Base-by-base conservation (phyloP, 495 filamentous ascomycete species). In the Bathelium albidoporum region DNA sequence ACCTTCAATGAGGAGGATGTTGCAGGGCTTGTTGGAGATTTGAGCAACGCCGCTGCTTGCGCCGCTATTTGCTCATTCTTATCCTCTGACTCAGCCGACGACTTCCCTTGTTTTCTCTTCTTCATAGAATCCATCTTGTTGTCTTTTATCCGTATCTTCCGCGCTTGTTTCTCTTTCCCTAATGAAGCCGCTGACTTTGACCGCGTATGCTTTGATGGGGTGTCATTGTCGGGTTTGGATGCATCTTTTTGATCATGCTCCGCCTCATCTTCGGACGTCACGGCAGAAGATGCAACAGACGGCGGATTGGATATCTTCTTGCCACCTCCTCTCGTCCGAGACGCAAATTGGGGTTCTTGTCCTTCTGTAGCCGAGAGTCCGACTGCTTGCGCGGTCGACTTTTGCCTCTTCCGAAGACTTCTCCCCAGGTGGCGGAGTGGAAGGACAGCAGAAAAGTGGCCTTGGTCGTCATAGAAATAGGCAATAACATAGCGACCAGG, bases 1-100 rank as follows among this genome's bases (percentile, higher is more conserved):
- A 95, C 73, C 58, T 72, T 62, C 75, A 76, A 60, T 82, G 79
- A 63, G 14, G 86, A 83, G 31, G 88, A 81, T n/a, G 83, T 81
- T 58, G 89, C 85, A 2, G 92, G 95, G 26, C 73, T 73, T 12
- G 91, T 94, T 1, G 94, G 94, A 29, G 95, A 97, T 74, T 98
- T 98, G 43, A 92, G 78, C 29, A 75, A 76, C 32, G 75, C 75
- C 20, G 74, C 74, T 32, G 78, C 78, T 34, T 87, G 69, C 58
- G 62, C 68, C 60, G 65, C 73, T 67, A 71, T 62, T 58, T 71
- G 65, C 10, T 64, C 66, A 12, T 55, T 41, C 28, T 65, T 55
- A 29, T 29, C 16, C 20, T 26, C 49, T 29, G 49, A 55, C 2
- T 39, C 32, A 12, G 59, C 32, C 4, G 66, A 32, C 28, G 53